Base-by-base conservation (phyloP, 768 basidiomycete species). In the Lentinula detonsa region DNA sequence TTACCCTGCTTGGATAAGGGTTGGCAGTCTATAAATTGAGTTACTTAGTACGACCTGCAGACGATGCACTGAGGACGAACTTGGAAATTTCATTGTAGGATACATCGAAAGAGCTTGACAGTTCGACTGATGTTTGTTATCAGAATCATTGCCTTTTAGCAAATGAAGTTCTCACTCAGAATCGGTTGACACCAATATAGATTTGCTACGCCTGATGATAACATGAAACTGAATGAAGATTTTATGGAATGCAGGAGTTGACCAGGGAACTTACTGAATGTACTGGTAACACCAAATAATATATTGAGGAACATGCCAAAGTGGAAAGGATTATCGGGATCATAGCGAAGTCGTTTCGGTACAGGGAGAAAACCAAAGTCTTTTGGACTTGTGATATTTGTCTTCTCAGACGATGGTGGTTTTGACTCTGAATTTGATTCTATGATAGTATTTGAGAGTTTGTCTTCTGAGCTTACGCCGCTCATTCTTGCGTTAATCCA, bases 111-210 rank as follows among this genome's bases (percentile, higher is more conserved):
- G 74, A 74, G 43, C 71, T 64, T 49, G 80, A 69, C 66, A 78
- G 73, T 64, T 80, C 73, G 48, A 82, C 80, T 80, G 35, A n/a
- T 37, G 58, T 2, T 35, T 16, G 61, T 40, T 34, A 23, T 50
- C 23, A 13, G 15, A 45, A 46, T 7, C 65, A n/a, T 52, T 53
- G 7, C 43, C 23, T 21, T 21, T 21, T 15, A 46, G 31, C 5
- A 4, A 51, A 5, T 11, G 35, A 39, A 1, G 64, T 18, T 7
- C 80, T 64, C 69, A 85, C 91, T 89, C 13, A 93, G 73, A 65
- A 94, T 69, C 0, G 91, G 91, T 74, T 91, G 90, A 63, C 86
- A 90, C 65, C 92, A 94, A 68, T 93, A 93, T 52, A 93, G 69
- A 67, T 93, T 93, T 15, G 85, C 81, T 15, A 85, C 85, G 46